These are phyloP conservation scores for Sequoia sempervirens DNA, from an alignment of 75 land plant genomes.

Conservation along the genomic window DNA sequence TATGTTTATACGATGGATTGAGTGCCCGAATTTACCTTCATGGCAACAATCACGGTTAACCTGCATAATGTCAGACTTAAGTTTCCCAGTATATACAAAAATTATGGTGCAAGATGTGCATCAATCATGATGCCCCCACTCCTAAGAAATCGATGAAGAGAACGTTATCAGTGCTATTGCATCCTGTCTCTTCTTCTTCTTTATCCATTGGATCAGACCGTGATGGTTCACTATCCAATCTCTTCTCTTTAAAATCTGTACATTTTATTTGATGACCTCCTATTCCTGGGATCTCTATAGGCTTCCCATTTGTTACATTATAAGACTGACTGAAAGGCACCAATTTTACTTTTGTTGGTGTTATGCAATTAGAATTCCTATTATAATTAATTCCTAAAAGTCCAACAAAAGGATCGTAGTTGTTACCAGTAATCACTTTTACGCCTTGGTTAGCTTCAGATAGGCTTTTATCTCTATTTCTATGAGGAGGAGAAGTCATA, in stretches of 20 bases:
- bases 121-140: conserved; percentile 21
- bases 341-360: not conserved
- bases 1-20: too few relatives aligned
- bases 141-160: conserved; percentile 46
- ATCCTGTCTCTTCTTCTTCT: not conserved
- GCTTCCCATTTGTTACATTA: not conserved
- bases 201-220: not conserved
- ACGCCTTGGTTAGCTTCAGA: not conserved
- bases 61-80: too few relatives aligned
- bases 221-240: not conserved
- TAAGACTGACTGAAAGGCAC: not conserved
- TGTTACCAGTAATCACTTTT: not conserved
- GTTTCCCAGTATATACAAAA: too few relatives aligned
- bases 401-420: not conserved
- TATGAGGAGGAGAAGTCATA: not conserved
- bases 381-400: not conserved
- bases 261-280: not conserved
- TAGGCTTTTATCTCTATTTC: not conserved
- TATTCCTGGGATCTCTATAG: not conserved
- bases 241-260: not conserved
- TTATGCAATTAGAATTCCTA: not conserved
- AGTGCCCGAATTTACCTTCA: too few relatives aligned
- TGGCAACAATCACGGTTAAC: not conserved
- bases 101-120: too few relatives aligned
- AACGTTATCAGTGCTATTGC: not conserved